phyloP scores from a whole-genome alignment of 345 rosid genomes.

The Pseudoturritis turrita region DNA sequence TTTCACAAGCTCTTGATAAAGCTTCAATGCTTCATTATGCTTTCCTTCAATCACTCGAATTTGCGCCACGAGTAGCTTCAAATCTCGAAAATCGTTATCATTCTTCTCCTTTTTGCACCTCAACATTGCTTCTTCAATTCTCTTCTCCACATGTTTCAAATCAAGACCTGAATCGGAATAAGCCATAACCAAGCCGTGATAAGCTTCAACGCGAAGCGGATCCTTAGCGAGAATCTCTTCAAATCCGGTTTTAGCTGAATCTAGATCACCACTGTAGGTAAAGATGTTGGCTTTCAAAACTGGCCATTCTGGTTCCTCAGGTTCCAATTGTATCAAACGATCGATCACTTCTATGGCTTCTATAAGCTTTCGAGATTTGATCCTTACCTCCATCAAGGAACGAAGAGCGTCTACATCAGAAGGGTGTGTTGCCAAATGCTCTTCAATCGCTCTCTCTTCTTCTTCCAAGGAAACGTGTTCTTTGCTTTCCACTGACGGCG shows the following conservation, averaged over 20 bases:
- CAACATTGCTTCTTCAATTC: constrained; percentile 68
- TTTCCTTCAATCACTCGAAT: constrained; percentile 67
- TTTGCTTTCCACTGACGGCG: constrained; percentile 34
- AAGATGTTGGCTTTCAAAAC: constrained; percentile 62
- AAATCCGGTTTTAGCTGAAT: constrained; percentile 47
- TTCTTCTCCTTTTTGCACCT: constrained; percentile 64
- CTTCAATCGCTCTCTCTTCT: constrained; percentile 51
- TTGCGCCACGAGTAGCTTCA: constrained; percentile 76
- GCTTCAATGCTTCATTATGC: constrained; percentile 67
- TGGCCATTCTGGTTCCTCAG: constrained; percentile 73
- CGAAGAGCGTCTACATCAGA: constrained; percentile 54
- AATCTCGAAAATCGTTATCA: constrained; percentile 56
- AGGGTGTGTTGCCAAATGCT: constrained; percentile 40
- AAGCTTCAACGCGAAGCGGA: constrained; percentile 81
- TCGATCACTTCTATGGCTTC: constrained; percentile 60
- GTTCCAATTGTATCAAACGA: constrained; percentile 72
- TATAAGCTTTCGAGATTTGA: constrained; percentile 54
- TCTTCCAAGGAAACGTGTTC: constrained; percentile 38
- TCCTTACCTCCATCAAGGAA: constrained; percentile 69
- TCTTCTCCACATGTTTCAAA: constrained; percentile 44
- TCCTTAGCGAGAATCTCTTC: constrained; percentile 71
- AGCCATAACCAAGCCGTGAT: constrained; percentile 79
- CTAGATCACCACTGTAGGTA: constrained; percentile 59
- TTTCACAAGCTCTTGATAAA: constrained; percentile 65
- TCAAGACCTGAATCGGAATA: constrained; percentile 51